These are phyloP conservation scores for Volvariella volvacea DNA, from an alignment of 1,284 basidiomycete species.

Conservation along the genomic window DNA sequence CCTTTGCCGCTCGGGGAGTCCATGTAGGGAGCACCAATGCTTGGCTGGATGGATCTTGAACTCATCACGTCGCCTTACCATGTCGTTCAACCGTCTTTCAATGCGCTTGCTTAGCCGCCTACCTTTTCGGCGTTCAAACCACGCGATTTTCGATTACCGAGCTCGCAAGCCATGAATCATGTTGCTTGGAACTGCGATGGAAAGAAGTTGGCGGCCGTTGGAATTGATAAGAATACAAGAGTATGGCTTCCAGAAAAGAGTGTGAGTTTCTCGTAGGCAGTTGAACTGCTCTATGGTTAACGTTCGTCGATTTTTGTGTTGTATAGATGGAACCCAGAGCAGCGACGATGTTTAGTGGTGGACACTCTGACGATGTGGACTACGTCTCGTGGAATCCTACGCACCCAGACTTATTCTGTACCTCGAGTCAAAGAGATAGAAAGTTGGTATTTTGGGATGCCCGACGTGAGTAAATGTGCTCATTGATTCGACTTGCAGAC, in stretches of 20 bases:
- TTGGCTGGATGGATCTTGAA: constrained; percentile 16
- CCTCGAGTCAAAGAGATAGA: constrained; percentile 67
- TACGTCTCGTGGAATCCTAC: constrained; percentile 77
- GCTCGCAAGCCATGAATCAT: constrained; percentile 59
- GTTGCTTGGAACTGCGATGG: constrained; percentile 80
- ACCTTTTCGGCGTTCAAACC: constrained; percentile 74
- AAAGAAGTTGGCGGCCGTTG: constrained; percentile 68
- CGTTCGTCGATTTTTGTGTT: too few relatives aligned
- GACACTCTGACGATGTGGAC: constrained; percentile 68
- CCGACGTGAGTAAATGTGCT: constrained; percentile 59
- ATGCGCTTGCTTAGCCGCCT: constrained; percentile 44
- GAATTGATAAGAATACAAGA: constrained; percentile 70
- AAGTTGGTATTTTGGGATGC: constrained; percentile 77
- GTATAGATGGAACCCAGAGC: constrained; percentile 63
- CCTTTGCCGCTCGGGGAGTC: constrained; percentile 59
- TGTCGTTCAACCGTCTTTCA: constrained; percentile 3
- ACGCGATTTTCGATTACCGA: constrained; percentile 62
- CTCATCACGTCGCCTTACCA: constrained; percentile 10
- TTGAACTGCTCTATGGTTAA: constrained; percentile 3
- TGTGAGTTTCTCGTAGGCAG: constrained; percentile 31
- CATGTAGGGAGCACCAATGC: constrained; percentile 47
- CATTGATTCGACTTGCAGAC: background rate
- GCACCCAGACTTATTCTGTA: constrained; percentile 73
- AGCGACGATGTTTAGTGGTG: constrained; percentile 56
- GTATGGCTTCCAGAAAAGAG: constrained; percentile 72